phyloP scores from a whole-genome alignment of 1,284 basidiomycete genomes.

The Mycena sp. region DNA sequence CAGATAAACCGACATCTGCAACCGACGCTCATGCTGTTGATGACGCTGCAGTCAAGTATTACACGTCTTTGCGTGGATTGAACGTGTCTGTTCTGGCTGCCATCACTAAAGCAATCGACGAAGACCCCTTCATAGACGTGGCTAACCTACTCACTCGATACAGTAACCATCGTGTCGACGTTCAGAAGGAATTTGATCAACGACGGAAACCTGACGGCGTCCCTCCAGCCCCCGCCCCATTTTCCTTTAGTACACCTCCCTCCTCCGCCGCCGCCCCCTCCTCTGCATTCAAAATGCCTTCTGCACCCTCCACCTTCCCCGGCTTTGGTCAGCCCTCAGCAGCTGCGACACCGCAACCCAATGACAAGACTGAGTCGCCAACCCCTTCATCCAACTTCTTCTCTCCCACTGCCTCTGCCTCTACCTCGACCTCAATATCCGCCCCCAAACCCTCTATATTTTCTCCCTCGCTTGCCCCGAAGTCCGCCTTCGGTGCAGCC shows the following conservation, averaged over 20 bases:
- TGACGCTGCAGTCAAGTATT: constrained; percentile 59
- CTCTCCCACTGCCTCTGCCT: constrained; percentile 1
- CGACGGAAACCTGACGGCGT: constrained; percentile 35
- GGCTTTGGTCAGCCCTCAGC: constrained; percentile 28
- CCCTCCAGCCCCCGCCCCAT: constrained; percentile 20
- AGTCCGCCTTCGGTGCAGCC: too few species aligned
- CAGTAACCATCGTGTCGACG: constrained; percentile 62
- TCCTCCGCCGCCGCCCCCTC: constrained; percentile 2
- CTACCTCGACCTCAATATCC: constrained; percentile 8
- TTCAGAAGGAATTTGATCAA: constrained; percentile 64
- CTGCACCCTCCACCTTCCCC: constrained; percentile 19
- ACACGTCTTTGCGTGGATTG: constrained; percentile 80
- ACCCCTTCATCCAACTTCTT: constrained; percentile 9
- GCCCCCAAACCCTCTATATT: constrained; percentile 27
- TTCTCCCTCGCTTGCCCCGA: too few species aligned
- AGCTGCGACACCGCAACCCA: constrained; percentile 14
- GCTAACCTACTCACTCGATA: constrained; percentile 72
- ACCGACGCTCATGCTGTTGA: constrained; percentile 28
- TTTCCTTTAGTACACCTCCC: constrained; percentile 13
- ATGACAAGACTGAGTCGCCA: constrained; percentile 1
- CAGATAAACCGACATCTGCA: constrained; percentile 9
- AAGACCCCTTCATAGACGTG: constrained; percentile 83
- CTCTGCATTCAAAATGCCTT: constrained; percentile 29
- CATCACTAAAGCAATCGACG: constrained; percentile 69
- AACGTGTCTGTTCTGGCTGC: constrained; percentile 78